phyloP scores from a whole-genome alignment of 192 early-diverging fungal species.

The Lunasporangiospora selenospora region DNA sequence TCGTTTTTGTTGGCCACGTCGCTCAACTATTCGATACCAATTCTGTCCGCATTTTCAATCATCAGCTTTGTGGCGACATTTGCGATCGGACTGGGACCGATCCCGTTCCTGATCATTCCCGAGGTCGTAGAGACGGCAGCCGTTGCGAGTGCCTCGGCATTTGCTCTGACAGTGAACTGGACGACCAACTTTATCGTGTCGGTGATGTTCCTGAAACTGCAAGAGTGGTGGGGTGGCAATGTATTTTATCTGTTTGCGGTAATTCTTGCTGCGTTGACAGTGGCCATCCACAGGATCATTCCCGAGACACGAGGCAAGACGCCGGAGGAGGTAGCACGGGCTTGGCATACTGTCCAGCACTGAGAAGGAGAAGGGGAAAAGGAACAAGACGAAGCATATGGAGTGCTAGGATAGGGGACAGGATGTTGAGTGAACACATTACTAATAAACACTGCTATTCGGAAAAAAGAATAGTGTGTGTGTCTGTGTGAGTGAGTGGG shows the following conservation, averaged over 20 bases:
- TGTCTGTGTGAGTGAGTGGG: no score
- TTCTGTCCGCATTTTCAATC: conserved; percentile 68
- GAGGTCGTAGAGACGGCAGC: conserved; percentile 77
- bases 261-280: conserved; percentile 40
- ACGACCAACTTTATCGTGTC: conserved; percentile 70
- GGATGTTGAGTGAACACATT: not conserved
- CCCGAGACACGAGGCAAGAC: conserved; percentile 77
- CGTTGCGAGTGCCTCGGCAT: conserved; percentile 66
- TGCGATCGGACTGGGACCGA: conserved; percentile 82
- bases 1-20: conserved; percentile 66
- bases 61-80: conserved; percentile 82
- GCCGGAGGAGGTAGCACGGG: conserved; percentile 56
- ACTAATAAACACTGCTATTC: not conserved
- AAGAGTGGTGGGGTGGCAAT: conserved; percentile 58
- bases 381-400: not conserved
- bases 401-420: not conserved
- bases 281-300: conserved; percentile 60
- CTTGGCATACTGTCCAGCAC: conserved; percentile 41
- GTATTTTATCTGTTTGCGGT: conserved; percentile 72
- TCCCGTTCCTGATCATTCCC: conserved; percentile 80
- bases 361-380: not conserved
- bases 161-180: conserved; percentile 72
- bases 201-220: conserved; percentile 63
- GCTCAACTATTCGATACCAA: conserved; percentile 56
- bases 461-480: not conserved